phyloP scores from a whole-genome alignment of 129 eudicot species.

The Arctium minus region DNA sequence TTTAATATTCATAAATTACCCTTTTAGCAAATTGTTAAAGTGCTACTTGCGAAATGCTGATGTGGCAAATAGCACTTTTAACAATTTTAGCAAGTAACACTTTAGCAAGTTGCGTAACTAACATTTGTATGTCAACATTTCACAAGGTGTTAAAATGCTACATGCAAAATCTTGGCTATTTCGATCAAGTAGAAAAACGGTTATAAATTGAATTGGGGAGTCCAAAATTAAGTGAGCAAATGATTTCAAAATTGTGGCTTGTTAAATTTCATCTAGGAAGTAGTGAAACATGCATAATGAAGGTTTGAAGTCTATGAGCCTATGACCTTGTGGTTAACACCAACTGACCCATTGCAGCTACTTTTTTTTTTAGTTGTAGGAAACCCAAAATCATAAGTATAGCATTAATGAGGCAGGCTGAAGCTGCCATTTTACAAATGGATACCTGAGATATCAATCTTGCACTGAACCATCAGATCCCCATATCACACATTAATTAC shows the following conservation, averaged over 20 bases:
- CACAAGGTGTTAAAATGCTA: too few relatives aligned
- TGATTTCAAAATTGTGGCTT: not conserved
- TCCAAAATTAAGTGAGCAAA: not conserved
- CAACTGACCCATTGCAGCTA: constrained; percentile 26
- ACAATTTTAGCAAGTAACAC: too few relatives aligned
- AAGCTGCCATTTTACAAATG: not conserved
- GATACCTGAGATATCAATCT: constrained; percentile 21
- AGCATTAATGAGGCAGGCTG: constrained; percentile 24
- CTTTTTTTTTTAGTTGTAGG: constrained; percentile 11
- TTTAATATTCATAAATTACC: too few relatives aligned
- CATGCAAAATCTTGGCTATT: too few relatives aligned
- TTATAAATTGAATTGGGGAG: too few relatives aligned
- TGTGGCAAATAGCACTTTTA: too few relatives aligned
- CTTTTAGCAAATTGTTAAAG: too few relatives aligned
- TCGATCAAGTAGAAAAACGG: too few relatives aligned
- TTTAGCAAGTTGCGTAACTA: too few relatives aligned
- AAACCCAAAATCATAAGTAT: constrained; percentile 23
- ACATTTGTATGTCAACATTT: too few relatives aligned
- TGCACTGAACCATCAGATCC: constrained; percentile 38
- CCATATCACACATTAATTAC: constrained; percentile 36
- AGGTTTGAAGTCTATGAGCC: not conserved
- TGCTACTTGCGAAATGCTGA: too few relatives aligned
- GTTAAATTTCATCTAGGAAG: not conserved
- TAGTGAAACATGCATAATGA: not conserved
- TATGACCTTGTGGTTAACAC: constrained; percentile 12